These are phyloP conservation scores for Taphrina flavorubra DNA, from an alignment of 1,139 yeast genomes.

Conservation along the genomic window DNA sequence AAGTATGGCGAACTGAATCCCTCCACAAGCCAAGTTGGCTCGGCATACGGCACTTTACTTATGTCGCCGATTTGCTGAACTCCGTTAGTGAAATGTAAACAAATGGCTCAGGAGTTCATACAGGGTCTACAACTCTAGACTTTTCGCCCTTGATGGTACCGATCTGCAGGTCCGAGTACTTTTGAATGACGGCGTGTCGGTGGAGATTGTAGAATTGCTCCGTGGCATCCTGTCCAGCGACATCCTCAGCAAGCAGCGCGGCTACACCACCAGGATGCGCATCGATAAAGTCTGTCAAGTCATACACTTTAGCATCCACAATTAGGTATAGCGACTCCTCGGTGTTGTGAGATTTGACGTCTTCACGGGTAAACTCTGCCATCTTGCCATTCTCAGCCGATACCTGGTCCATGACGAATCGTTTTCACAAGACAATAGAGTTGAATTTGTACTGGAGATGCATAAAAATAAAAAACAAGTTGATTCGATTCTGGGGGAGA, in stretches of 20 bases:
- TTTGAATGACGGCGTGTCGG: conserved; percentile 34
- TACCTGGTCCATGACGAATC: conserved; percentile 1
- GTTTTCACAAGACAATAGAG: background rate
- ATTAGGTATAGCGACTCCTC: conserved; percentile 40
- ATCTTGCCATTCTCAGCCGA: background rate
- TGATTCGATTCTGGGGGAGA: too few relatives aligned
- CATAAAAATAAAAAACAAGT: background rate
- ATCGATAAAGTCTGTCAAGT: conserved; percentile 79
- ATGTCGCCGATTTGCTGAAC: conserved; percentile 52
- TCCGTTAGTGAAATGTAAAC: background rate
- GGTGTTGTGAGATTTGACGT: conserved; percentile 36
- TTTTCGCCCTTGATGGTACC: conserved; percentile 36
- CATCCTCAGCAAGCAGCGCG: conserved; percentile 70
- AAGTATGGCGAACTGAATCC: conserved; percentile 55
- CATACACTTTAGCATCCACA: conserved; percentile 63
- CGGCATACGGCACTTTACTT: conserved; percentile 53
- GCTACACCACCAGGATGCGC: conserved; percentile 99
- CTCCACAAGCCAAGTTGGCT: conserved; percentile 56
- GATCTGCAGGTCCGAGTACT: conserved; percentile 30
- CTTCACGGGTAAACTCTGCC: conserved; percentile 32
- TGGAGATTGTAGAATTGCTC: conserved; percentile 39
- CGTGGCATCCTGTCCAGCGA: conserved; percentile 63
- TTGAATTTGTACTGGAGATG: background rate
- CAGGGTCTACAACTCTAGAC: conserved; percentile 22
- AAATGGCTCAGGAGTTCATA: background rate